Percentiles rank a stretch among this genome's conserved stretches.
phyloP scores from a whole-genome alignment of 1,284 basidiomycete species.

The Blastosporella zonata region DNA sequence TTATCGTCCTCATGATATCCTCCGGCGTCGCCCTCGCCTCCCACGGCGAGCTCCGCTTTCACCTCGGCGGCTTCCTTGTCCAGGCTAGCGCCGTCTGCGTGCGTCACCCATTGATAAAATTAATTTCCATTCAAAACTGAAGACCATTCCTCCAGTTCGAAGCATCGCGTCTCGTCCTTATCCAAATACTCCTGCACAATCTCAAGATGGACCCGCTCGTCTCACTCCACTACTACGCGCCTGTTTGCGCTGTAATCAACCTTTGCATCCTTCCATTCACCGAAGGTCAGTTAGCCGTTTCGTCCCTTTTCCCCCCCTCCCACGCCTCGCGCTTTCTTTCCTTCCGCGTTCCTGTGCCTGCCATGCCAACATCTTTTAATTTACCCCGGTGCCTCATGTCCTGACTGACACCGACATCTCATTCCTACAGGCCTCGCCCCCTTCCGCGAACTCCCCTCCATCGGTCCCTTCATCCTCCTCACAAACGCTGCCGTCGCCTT shows the following conservation, averaged over 20 bases:
- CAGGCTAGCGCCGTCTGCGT: conserved; percentile 81
- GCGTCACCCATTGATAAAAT: conserved; percentile 29
- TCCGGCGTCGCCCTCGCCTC: conserved; percentile 86
- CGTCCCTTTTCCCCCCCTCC: background rate
- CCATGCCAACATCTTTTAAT: background rate
- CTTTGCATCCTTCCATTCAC: conserved; percentile 81
- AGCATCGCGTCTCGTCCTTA: conserved; percentile 92
- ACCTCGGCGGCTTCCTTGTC: conserved; percentile 82
- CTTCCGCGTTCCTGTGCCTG: background rate
- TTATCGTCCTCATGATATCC: conserved; percentile 93
- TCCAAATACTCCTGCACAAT: conserved; percentile 92
- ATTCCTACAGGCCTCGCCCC: conserved; percentile 61
- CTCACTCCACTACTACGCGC: conserved; percentile 94
- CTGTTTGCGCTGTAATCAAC: conserved; percentile 94
- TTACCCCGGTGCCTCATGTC: background rate
- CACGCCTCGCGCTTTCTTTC: background rate
- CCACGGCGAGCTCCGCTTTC: conserved; percentile 85
- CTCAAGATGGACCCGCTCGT: conserved; percentile 97
- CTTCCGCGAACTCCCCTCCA: conserved; percentile 69
- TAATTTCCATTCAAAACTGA: conserved; percentile 1
- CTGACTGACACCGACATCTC: background rate
- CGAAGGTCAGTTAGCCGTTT: conserved; percentile 54
- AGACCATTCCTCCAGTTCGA: conserved; percentile 57
- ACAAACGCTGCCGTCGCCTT: conserved; percentile 90
- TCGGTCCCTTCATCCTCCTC: conserved; percentile 79